Evolutionary conservation across 1,284 basidiomycete genomes (phyloP).

Genomic region (Pascua guehoae): DNA sequence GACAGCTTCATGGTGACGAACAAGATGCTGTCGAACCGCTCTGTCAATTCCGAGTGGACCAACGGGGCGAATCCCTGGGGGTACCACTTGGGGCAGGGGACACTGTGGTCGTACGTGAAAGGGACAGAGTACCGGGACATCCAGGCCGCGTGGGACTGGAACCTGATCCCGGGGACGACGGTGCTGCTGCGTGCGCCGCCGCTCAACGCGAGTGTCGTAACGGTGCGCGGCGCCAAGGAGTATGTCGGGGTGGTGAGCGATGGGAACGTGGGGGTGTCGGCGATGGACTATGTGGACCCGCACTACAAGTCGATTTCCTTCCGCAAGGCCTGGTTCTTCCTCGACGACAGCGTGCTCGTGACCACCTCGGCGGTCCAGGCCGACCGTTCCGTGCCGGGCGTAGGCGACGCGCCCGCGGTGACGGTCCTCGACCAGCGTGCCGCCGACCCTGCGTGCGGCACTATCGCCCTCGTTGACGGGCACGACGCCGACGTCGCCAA

Average conservation of each 20-base stretch:
- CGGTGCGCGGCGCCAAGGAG: conserved; percentile 52
- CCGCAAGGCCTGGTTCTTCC: conserved; percentile 70
- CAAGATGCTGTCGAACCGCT: conserved; percentile 63
- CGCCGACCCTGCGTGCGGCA: conserved; percentile 31
- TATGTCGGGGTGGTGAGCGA: conserved; percentile 65
- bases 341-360: conserved; percentile 61
- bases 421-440: conserved; percentile 62
- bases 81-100: conserved; percentile 65
- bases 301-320: conserved; percentile 57
- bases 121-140: conserved; percentile 69
- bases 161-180: conserved; percentile 65
- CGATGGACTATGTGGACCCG: conserved; percentile 57
- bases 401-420: conserved; percentile 54
- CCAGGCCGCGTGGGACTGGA: conserved; percentile 66
- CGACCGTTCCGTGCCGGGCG: conserved; percentile 26
- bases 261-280: conserved; percentile 56
- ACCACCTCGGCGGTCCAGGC: conserved; percentile 56
- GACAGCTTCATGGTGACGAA: conserved; percentile 58
- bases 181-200: conserved; percentile 57
- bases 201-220: conserved; percentile 52
- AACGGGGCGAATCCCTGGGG: conserved; percentile 60
- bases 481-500: background rate
- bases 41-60: conserved; percentile 62
- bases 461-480: conserved; percentile 52
- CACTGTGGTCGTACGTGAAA: conserved; percentile 60